Evolutionary conservation across 352 stramenopile species (phyloP), one percentile per base, ranked within the genome.

Genomic region (Phytophthora colocasiae): DNA sequence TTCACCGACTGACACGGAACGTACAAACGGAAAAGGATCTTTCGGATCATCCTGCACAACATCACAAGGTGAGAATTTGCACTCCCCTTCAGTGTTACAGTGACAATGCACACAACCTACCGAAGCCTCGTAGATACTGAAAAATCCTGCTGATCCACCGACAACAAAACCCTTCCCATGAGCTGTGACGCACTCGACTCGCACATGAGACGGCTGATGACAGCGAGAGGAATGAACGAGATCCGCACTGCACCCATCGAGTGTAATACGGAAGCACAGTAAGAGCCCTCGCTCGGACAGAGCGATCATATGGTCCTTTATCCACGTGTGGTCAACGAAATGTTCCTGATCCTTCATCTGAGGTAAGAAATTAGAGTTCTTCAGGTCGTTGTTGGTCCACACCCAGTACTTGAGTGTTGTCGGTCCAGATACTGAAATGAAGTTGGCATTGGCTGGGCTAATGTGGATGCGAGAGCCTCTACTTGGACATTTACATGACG

Each of bases 321-420:
- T 53, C 85, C 87, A 95, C 3, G 89, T 71, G 39, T 95, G 87
- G 54, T 95, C 87, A 3, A 91, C 83, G 52, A 92, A 93, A 66
- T 93, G 85, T 39, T 93, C 84, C 38, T 93, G 85, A n/a, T 95
- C 87, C 2, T 85, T 78, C 7, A 87, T 69, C 36, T 84, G 83
- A 8, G 85, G 85, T 0, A 93, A 31, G n/a, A 93, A 89, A 47
- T 91, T 92, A 22, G 78, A 75, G 46, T 90, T 93, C 40, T 86
- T 89, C 55, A 93, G 90, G 40, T 92, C 85, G 41, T 78, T 88
- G 24, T 89, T 90, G 2, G 78, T 90, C 75, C 87, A 89, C 9
- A 90, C 58, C 85, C 85, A 95, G 51, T 86, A 90, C 40, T 92
- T 92, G 6, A 95, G 69, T 4, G 90, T 83, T 62, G 84, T 91